Evolutionary conservation across 176 grass and related monocot species (phyloP).

Genomic region (Secale cereale): DNA sequence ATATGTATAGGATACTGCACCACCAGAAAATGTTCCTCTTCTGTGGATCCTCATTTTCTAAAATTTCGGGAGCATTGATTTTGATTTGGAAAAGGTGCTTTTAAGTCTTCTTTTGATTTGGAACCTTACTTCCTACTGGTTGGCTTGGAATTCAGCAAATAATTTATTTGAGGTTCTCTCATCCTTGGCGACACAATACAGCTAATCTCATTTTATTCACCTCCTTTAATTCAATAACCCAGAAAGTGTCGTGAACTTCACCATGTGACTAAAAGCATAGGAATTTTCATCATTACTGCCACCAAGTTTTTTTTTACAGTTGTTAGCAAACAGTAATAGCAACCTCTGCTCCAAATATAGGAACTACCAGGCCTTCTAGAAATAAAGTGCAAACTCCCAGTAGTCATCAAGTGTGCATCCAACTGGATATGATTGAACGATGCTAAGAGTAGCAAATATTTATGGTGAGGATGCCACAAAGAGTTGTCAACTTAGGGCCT

Average conservation of each 20-base stretch:
- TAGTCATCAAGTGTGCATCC: neutral
- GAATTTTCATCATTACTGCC: conserved; percentile 20
- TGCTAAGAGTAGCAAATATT: neutral
- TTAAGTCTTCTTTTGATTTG: conserved; percentile 20
- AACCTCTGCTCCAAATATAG: neutral
- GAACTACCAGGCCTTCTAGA: neutral
- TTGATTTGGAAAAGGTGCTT: conserved; percentile 45
- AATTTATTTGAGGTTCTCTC: conserved; percentile 31
- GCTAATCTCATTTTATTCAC: conserved; percentile 17
- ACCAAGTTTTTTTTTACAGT: neutral
- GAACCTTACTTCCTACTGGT: conserved; percentile 33
- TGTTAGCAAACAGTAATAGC: neutral
- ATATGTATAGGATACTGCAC: conserved; percentile 15
- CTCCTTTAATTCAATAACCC: conserved; percentile 24
- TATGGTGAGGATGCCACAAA: neutral
- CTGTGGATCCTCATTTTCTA: conserved; percentile 21
- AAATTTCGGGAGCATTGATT: conserved; percentile 21
- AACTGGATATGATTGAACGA: neutral
- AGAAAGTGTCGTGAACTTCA: conserved; percentile 22
- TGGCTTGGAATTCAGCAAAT: conserved; percentile 33
- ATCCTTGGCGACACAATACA: conserved; percentile 25
- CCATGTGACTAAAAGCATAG: conserved; percentile 8
- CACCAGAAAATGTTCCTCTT: conserved; percentile 27
- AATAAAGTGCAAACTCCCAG: neutral
- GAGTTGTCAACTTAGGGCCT: neutral